Evolutionary conservation across 2,329 filamentous ascomycete species (phyloP).

Genomic region (Cercospora zeina): DNA sequence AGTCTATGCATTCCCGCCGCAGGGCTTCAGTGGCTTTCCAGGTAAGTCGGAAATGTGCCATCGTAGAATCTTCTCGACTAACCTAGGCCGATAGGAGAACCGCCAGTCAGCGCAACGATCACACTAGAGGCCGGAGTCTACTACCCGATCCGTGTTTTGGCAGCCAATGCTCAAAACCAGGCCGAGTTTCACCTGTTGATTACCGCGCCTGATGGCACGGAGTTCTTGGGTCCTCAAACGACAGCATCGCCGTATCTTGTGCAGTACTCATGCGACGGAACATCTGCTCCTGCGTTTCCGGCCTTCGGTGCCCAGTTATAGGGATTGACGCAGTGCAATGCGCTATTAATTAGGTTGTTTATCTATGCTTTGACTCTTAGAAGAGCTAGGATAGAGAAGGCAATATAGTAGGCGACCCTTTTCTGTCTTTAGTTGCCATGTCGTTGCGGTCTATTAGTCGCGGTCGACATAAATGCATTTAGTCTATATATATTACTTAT

Average conservation of each 20-base stretch:
- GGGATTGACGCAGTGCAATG: too few relatives aligned
- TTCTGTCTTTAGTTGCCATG: too few relatives aligned
- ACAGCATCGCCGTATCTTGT: slow-evolving; percentile 5
- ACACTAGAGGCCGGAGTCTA: neutral
- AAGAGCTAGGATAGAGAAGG: too few relatives aligned
- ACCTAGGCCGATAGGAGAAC: neutral
- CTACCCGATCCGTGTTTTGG: slow-evolving; percentile 1
- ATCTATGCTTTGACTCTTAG: too few relatives aligned
- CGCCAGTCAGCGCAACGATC: neutral
- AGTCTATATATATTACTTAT: too few relatives aligned
- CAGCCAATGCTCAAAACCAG: neutral
- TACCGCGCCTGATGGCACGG: neutral
- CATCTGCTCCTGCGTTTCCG: neutral
- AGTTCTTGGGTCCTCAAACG: neutral
- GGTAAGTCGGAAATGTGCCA: neutral
- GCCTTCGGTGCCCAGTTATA: neutral
- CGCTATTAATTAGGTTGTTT: too few relatives aligned
- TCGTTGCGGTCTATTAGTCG: too few relatives aligned
- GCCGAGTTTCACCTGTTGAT: neutral
- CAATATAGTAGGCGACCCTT: too few relatives aligned
- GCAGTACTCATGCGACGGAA: slow-evolving; percentile 10
- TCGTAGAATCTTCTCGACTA: neutral
- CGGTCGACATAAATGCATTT: too few relatives aligned
- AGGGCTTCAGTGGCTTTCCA: neutral
- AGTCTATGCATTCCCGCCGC: neutral